Base-by-base conservation (phyloP, 352 stramenopile genomes). In the Globisporangium perplexum region DNA sequence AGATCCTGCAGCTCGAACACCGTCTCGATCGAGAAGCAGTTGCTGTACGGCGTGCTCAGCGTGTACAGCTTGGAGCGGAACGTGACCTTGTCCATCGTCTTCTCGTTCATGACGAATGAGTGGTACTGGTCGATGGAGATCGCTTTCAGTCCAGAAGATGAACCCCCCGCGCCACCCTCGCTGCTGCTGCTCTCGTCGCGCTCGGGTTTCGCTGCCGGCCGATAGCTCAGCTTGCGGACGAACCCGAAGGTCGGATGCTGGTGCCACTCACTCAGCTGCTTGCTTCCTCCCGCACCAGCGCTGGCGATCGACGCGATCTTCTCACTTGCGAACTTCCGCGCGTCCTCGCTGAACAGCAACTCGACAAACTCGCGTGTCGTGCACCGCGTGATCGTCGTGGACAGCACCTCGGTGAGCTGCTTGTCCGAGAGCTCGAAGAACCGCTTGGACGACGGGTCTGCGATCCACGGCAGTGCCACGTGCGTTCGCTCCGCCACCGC, bases 51-150 rank as follows among this genome's bases (percentile, higher is more conserved):
- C 24, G 84, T 75, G 43, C 74, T 82, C 38, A 86, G 69, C 7
- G 70, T 80, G 60, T 80, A 88, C 14, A 84, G 65, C 66, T 88
- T 88, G 46, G 62, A 75, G 7, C 69, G 72, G 50, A 86, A 70
- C 18, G 61, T 59, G 12, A 62, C 66, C 44, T 74, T 80, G 7
- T 71, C 65, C 42, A 71, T 56, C 26, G 38, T 41, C 24, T 66
- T 66, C n/a, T 69, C 65, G 20, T 80, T 64, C 17, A 83, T 55
- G 0, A 55, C 62, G 41, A 68, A 77, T 8, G 77, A 74, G 57
- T 84, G 56, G 59, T 76, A 88, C 60, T 85, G 68, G 36, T 88
- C 77, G 50, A 88, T 77, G 1, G 68, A 54, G 18, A 84, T 62
- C 3, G 76, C 64, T 24, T 75, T 72, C 24, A 74, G 18, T 4